These are phyloP conservation scores for Mortierella claussenii DNA, from an alignment of 192 early-diverging fungal genomes.

Conservation along the genomic window DNA sequence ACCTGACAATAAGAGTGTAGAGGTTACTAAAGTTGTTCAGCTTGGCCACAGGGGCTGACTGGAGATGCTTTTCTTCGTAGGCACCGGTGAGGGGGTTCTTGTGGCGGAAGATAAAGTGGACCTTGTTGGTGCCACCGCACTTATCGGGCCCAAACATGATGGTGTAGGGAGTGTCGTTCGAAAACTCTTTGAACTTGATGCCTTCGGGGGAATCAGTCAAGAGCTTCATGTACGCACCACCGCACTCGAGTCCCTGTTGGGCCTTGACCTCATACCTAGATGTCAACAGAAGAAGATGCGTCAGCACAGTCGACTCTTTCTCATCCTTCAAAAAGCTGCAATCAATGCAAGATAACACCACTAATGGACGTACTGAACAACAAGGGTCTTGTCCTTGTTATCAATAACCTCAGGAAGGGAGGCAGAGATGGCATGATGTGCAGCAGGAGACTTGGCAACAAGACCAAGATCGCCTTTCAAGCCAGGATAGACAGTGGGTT, in stretches of 20 bases:
- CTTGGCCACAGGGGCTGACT: constrained; percentile 73
- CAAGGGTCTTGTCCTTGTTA: constrained; percentile 76
- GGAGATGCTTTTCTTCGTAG: constrained; percentile 89
- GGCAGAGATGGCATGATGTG: constrained; percentile 90
- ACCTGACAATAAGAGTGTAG: constrained; percentile 85
- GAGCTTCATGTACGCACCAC: constrained; percentile 94
- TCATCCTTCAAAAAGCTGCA: too few species aligned
- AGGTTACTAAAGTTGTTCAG: constrained; percentile 72
- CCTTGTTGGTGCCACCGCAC: constrained; percentile 89
- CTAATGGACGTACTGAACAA: constrained; percentile 73
- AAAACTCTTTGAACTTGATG: constrained; percentile 76
- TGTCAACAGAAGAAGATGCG: not conserved
- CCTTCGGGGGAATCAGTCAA: constrained; percentile 69
- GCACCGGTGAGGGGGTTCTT: constrained; percentile 84
- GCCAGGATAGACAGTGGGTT: constrained; percentile 63
- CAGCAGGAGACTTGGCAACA: constrained; percentile 82
- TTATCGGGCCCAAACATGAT: constrained; percentile 96
- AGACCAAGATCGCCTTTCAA: constrained; percentile 79
- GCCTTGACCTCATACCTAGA: constrained; percentile 87
- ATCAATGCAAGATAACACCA: not conserved
- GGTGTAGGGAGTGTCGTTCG: constrained; percentile 85
- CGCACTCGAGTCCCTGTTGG: constrained; percentile 87
- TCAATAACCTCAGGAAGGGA: constrained; percentile 76
- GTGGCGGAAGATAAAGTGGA: constrained; percentile 95
- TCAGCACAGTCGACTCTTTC: too few species aligned